Evolutionary conservation across 371 early-diverging fungal genomes (phyloP), one percentile per base, ranked within the genome.

Genomic region (Phascolomyces articulosus): DNA sequence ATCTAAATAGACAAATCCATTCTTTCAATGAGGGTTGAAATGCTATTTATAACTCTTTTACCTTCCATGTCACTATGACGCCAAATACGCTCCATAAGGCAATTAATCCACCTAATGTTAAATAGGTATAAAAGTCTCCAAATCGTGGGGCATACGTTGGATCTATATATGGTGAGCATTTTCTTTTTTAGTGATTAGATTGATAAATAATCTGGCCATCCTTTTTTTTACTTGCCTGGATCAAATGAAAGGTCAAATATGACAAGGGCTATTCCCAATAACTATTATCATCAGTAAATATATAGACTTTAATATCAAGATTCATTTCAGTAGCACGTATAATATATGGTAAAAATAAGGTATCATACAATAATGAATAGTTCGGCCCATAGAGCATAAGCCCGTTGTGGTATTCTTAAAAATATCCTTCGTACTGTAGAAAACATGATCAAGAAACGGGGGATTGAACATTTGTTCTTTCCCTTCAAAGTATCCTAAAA

Each of bases 61-160:
- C 63, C 44, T 27, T 62, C 28, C 16, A n/a, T 27, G 59, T 65
- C 10, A 40, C 58, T 4, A 54, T 27, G 16, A 63, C 11, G 18
- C 68, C 68, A 49, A 55, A 67, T 29, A 67, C n/a, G 21, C 58
- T 61, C 68, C 65, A 65, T 40, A 67, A 9, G 23, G 54, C 54
- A 18, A 67, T 58, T 13, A 67, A 7, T 11, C 63, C 63, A 9
- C 58, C 51, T 24, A 60, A 15, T 11, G 60, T 58, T 3, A 59
- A 28, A 21, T 67, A 67, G 49, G 41, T 44, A 63, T 70, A 70
- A 53, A 73, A 55, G 56, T 73, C 65, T 11, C 27, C 68, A 34
- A 21, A 59, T 21, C 59, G 65, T 40, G 24, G 20, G n/a, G 23
- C 21, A 29, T 65, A 65, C 16, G 8, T 11, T 51, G 40, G n/a